phyloP scores from a whole-genome alignment of 164 flowering plant species.

The Chimonanthus praecox region DNA sequence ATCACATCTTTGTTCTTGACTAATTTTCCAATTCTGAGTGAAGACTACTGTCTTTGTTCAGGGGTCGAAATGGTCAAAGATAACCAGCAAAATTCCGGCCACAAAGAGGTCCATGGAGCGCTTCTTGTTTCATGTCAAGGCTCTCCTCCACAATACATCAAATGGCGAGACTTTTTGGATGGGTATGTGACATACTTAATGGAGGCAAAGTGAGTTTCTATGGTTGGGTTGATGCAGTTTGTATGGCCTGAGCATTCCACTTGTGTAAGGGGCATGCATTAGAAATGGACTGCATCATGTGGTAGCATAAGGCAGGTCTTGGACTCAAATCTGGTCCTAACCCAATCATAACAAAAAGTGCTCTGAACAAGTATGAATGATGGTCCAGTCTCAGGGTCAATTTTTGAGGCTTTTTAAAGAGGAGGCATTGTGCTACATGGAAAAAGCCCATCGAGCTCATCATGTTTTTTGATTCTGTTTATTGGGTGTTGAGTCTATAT shows the following conservation, averaged over 20 bases:
- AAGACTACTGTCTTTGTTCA: slow-evolving; percentile 13
- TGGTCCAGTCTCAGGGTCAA: too few relatives aligned
- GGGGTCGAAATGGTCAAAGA: slow-evolving; percentile 63
- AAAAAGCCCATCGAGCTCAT: too few relatives aligned
- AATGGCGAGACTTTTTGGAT: slow-evolving; percentile 75
- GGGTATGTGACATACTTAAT: slow-evolving; percentile 37
- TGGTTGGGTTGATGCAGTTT: neutral
- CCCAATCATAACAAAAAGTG: too few relatives aligned
- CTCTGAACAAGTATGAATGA: too few relatives aligned
- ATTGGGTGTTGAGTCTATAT: too few relatives aligned
- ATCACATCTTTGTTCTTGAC: neutral
- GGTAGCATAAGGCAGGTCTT: too few relatives aligned
- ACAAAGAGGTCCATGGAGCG: slow-evolving; percentile 88
- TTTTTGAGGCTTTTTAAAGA: too few relatives aligned
- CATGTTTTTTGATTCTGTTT: too few relatives aligned
- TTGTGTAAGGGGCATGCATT: neutral
- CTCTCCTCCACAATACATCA: slow-evolving; percentile 60
- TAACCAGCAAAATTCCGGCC: slow-evolving; percentile 75
- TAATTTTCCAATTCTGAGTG: neutral
- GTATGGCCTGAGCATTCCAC: neutral
- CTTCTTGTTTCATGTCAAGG: slow-evolving; percentile 73
- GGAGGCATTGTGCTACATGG: too few relatives aligned
- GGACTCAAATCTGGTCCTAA: too few relatives aligned
- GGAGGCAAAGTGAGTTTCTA: neutral
- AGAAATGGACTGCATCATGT: neutral